Conservation (phyloP, 306 rosid species). For the Prunus armeniaca region DNA sequence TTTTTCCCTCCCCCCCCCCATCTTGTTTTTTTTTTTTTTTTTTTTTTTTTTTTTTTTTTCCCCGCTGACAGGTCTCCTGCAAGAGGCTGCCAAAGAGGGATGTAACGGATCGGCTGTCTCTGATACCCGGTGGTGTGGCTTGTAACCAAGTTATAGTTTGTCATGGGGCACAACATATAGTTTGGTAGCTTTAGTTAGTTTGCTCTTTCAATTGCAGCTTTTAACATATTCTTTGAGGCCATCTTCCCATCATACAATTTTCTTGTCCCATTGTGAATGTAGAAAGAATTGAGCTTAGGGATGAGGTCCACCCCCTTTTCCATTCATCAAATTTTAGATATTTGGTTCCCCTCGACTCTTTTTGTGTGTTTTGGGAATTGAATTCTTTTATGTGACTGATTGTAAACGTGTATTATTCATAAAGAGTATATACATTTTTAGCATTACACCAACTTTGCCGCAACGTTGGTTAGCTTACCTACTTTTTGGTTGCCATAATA, state of each 20-base stretch:
- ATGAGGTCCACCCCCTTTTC: constrained; percentile 12
- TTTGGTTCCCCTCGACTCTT: constrained; percentile 9
- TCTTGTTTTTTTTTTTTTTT: too few relatives aligned
- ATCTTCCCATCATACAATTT: constrained; percentile 30
- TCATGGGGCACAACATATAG: constrained; percentile 46
- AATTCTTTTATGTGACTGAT: constrained; percentile 23
- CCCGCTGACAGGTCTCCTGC: constrained; percentile 45
- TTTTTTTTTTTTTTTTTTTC: too few relatives aligned
- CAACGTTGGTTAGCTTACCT: too few relatives aligned
- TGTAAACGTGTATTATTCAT: constrained; percentile 44
- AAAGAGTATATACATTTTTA: constrained; percentile 27
- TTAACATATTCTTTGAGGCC: constrained; percentile 60
- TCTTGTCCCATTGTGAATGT: constrained; percentile 56
- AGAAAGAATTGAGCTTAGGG: constrained; percentile 46
- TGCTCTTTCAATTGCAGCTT: constrained; percentile 3
- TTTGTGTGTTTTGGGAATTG: constrained; percentile 19
- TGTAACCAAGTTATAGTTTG: constrained; percentile 38
- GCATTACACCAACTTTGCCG: not conserved
- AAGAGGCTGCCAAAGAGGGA: constrained; percentile 40
- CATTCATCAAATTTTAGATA: constrained; percentile 39
- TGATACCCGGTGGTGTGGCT: constrained; percentile 56
- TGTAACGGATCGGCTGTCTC: constrained; percentile 52
- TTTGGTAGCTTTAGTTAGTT: constrained; percentile 47
- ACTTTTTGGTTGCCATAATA: too few relatives aligned
- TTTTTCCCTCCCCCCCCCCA: too few relatives aligned